phyloP scores from a whole-genome alignment of 148 eudicot species.

The Rhododendron kiyosumense region DNA sequence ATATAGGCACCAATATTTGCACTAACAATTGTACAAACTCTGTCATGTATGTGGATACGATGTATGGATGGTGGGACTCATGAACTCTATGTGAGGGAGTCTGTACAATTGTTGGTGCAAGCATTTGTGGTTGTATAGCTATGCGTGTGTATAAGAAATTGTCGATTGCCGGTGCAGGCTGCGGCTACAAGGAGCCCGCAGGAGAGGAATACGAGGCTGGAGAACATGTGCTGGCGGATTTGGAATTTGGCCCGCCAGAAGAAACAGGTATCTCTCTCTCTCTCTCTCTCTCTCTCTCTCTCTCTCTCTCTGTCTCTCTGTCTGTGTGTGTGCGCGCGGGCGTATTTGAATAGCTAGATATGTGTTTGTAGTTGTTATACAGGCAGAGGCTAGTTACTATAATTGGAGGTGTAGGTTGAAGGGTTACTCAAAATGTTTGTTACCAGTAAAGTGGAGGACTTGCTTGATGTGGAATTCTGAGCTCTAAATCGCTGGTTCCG shows the following conservation, averaged over 20 bases:
- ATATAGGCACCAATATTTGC: neutral
- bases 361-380: neutral
- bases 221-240: slow-evolving; percentile 99
- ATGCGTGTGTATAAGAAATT: neutral
- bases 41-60: neutral
- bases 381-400: neutral
- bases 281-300: too few relatives aligned
- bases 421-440: neutral
- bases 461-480: neutral
- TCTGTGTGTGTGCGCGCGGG: neutral
- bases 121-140: neutral
- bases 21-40: neutral
- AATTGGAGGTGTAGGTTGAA: neutral
- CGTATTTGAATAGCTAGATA: neutral
- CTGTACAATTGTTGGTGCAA: neutral
- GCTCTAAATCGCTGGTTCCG: neutral
- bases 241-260: slow-evolving; percentile 99
- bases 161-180: slow-evolving; percentile 41
- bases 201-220: slow-evolving; percentile 96
- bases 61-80: neutral
- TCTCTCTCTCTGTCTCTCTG: too few relatives aligned
- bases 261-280: slow-evolving; percentile 62
- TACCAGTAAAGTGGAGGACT: neutral
- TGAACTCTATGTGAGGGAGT: neutral
- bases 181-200: slow-evolving; percentile 94